Conservation (phyloP, 352 stramenopile species). For the Globisporangium takayamanum region DNA sequence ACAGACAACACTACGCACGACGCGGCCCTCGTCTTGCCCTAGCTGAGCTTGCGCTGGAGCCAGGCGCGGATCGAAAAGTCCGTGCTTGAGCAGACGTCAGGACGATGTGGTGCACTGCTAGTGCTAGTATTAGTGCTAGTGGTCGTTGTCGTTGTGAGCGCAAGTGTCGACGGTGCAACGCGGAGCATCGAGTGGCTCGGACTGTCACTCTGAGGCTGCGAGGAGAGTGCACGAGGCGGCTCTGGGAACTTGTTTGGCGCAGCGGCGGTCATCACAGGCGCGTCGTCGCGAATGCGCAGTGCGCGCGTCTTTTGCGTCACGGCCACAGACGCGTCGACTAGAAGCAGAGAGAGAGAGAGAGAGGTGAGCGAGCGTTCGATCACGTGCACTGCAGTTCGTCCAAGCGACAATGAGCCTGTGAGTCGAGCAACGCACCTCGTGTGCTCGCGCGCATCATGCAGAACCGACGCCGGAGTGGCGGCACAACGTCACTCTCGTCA, state of each 20-base stretch:
- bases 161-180: background rate
- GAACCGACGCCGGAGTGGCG: constrained; percentile 14
- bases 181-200: constrained; percentile 14
- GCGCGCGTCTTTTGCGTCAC: constrained; percentile 2
- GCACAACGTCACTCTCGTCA: constrained; percentile 4
- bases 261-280: background rate
- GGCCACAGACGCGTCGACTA: constrained; percentile 6
- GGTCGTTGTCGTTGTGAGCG: background rate
- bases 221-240: background rate
- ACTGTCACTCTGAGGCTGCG: background rate
- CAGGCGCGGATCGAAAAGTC: constrained; percentile 35
- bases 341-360: background rate
- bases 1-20: background rate
- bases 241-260: constrained; percentile 15
- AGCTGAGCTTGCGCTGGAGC: constrained; percentile 21
- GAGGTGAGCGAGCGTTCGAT: background rate
- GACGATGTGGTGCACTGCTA: background rate
- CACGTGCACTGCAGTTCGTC: background rate
- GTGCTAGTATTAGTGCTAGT: background rate
- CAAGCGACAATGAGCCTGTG: background rate
- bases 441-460: constrained; percentile 29
- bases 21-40: background rate
- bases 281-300: constrained; percentile 1
- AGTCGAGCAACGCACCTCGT: constrained; percentile 16
- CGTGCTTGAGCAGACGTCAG: constrained; percentile 30